These are phyloP conservation scores for Arabidopsis hybrid DNA, from an alignment of 441 rosid species.

Conservation along the genomic window DNA sequence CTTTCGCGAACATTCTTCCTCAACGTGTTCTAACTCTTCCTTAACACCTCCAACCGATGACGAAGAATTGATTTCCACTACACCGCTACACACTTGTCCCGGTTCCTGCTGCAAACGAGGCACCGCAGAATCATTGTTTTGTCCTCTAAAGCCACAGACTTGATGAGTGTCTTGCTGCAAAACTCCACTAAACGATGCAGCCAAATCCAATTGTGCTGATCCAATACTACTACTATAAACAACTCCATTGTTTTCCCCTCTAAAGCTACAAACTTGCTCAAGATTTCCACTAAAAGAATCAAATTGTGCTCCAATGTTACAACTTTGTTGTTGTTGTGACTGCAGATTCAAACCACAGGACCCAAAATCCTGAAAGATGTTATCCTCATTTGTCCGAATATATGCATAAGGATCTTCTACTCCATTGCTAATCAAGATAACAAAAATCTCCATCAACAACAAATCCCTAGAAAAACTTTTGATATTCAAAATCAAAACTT, in stretches of 20 bases:
- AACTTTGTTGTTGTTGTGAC: constrained; percentile 18
- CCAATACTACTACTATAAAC: constrained; percentile 40
- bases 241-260: constrained; percentile 1
- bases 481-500: constrained; percentile 1
- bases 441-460: constrained; percentile 16
- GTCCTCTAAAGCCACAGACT: constrained; percentile 20
- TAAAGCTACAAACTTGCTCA: constrained; percentile 22
- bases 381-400: constrained; percentile 28
- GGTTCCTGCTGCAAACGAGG: constrained; percentile 4
- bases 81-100: constrained; percentile 20
- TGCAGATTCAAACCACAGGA: constrained; percentile 37
- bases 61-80: constrained; percentile 51
- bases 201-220: constrained; percentile 37
- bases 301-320: constrained; percentile 33
- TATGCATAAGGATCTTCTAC: constrained; percentile 35
- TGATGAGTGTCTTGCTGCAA: constrained; percentile 28
- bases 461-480: background rate
- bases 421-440: constrained; percentile 33
- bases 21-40: constrained; percentile 45
- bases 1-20: constrained; percentile 60
- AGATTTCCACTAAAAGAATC: constrained; percentile 29
- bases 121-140: background rate
- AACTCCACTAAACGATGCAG: constrained; percentile 31
- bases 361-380: constrained; percentile 28
- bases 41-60: constrained; percentile 48